Base-by-base conservation (phyloP, 2,329 filamentous ascomycete species). In the Scytalidium sp. region DNA sequence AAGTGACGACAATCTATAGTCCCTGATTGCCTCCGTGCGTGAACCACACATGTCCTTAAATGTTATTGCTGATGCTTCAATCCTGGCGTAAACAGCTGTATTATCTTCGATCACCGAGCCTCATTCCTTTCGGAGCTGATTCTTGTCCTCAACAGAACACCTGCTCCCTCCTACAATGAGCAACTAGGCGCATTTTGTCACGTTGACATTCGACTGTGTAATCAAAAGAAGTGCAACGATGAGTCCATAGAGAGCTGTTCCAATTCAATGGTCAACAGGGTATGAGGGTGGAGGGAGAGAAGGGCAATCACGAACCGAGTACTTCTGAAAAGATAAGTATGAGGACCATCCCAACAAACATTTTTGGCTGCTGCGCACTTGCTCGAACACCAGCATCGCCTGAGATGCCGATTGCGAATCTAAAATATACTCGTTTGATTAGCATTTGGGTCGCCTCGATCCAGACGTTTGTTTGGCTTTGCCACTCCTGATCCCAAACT, bases 141-240 rank as follows among this genome's bases (percentile, higher is more conserved):
- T n/a, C n/a, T n/a, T n/a, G n/a, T n/a, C n/a, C n/a, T n/a, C n/a
- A n/a, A n/a, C n/a, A n/a, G n/a, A n/a, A 36, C 5, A 36, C 15
- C 13, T 36, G 5, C 32, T 36, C 32, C 13, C 13, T 49, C 43
- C n/a, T n/a, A n/a, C n/a, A n/a, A n/a, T n/a, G n/a, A n/a, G n/a
- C n/a, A n/a, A n/a, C n/a, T n/a, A 52, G 21, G 20, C 23, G 19
- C 55, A 57, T 19, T 50, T 21, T 29, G 60, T 67, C 60, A 76
- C 78, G 62, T 83, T 79, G 60, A 81, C 73, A 47, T 73, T 73
- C 27, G 86, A 87, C 78, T 92, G 92, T 56, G 93, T 95, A 86
- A 97, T 96, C 91, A 97, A 96, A 70, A 97, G 85, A 66, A 97
- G 86, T 56, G 92, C 93, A 59, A 97, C 93, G 70, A 97, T 97